Percentiles rank a stretch among this genome's conserved stretches.
Conservation (phyloP, 2,329 filamentous ascomycete species). For the Pestalotiopsis sp. region DNA sequence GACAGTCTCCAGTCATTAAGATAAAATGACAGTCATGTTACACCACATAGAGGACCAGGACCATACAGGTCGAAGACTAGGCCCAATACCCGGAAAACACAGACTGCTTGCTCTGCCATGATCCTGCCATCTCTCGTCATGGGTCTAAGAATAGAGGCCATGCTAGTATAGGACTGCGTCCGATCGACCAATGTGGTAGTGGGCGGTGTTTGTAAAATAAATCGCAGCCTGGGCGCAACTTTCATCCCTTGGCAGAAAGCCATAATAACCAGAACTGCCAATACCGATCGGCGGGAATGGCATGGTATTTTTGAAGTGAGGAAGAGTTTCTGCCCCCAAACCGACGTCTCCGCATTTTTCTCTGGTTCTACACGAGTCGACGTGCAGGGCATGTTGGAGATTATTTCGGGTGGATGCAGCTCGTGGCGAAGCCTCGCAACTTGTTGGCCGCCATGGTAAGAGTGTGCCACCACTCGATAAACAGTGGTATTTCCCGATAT, state of each 20-base stretch:
- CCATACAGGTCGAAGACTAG: not conserved
- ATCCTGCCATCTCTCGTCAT: not conserved
- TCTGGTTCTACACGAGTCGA: not conserved
- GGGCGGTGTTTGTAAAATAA: not conserved
- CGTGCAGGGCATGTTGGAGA: not conserved
- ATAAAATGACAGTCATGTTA: not conserved
- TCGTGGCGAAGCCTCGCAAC: not conserved
- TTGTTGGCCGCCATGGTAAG: not conserved
- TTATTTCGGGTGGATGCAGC: not conserved
- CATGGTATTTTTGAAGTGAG: not conserved
- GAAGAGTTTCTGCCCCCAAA: not conserved
- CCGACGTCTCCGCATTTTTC: not conserved
- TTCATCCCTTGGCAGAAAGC: not conserved
- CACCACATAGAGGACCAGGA: not conserved
- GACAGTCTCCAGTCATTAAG: not conserved
- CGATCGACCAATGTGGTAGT: not conserved
- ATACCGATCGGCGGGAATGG: not conserved
- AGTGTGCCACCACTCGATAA: not conserved
- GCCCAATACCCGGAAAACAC: not conserved
- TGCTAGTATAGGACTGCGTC: not conserved
- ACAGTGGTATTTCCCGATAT: not conserved
- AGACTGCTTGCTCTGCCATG: not conserved
- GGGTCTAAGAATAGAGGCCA: not conserved
- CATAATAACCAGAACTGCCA: not conserved
- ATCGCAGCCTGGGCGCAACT: not conserved